Conservation (phyloP, 441 rosid genomes). For the Mallotus japonicus region DNA sequence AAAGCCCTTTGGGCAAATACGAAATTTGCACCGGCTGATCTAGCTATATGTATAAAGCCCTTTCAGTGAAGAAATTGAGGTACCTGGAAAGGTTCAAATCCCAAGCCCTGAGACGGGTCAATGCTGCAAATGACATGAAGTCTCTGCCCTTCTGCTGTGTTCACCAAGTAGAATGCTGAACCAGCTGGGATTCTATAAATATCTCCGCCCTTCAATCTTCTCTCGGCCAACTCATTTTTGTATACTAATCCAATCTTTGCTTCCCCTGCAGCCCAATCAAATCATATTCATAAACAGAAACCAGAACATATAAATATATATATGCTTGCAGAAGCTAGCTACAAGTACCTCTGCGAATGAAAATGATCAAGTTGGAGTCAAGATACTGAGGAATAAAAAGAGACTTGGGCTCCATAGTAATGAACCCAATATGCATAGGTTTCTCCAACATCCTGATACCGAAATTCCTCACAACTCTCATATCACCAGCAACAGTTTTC, state of each 20-base stretch:
- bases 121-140: conserved; percentile 74
- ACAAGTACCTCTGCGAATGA: conserved; percentile 52
- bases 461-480: conserved; percentile 53
- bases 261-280: conserved; percentile 54
- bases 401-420: conserved; percentile 76
- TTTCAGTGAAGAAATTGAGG: not conserved
- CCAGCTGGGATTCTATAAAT: conserved; percentile 67
- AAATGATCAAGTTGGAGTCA: conserved; percentile 68
- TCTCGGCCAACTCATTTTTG: conserved; percentile 54
- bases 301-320: not conserved
- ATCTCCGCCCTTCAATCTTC: conserved; percentile 57
- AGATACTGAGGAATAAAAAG: conserved; percentile 82
- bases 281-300: not conserved
- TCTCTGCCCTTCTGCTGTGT: conserved; percentile 54
- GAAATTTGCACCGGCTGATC: too few species aligned
- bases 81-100: conserved; percentile 61
- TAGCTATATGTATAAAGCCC: too few species aligned
- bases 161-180: conserved; percentile 74
- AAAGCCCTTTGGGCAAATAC: too few species aligned
- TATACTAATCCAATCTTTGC: conserved; percentile 69
- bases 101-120: conserved; percentile 61
- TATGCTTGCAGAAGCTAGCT: not conserved
- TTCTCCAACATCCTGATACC: conserved; percentile 45
- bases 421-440: conserved; percentile 66
- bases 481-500: conserved; percentile 77